Percentiles rank a stretch among this genome's conserved stretches.
Evolutionary conservation across 345 rosid species (phyloP).

Genomic region (Lumnitzera littorea): DNA sequence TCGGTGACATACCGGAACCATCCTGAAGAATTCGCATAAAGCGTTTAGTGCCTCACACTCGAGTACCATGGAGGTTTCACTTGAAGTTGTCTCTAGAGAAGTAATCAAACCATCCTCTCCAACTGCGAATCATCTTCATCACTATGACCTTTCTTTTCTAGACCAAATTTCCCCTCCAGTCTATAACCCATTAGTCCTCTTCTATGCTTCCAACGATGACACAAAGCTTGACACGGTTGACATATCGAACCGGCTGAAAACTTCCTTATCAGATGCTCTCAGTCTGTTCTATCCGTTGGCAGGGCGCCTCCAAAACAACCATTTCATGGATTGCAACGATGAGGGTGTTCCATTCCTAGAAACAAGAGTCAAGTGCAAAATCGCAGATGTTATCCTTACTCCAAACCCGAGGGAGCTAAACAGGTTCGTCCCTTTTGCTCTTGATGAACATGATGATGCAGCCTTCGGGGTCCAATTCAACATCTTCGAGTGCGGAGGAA

Average conservation of each 20-base stretch:
- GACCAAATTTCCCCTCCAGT: constrained; percentile 28
- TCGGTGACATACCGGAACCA: too few species aligned
- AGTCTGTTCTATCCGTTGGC: constrained; percentile 41
- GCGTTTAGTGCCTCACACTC: background rate
- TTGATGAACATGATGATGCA: background rate
- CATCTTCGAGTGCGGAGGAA: constrained; percentile 22
- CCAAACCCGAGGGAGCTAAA: constrained; percentile 16
- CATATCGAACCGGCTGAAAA: constrained; percentile 19
- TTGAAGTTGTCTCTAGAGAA: constrained; percentile 21
- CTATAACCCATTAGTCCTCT: constrained; percentile 21
- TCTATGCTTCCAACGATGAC: constrained; percentile 15
- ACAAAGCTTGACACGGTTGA: background rate
- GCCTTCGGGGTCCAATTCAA: constrained; percentile 25
- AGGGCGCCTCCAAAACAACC: constrained; percentile 28
- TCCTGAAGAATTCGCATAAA: too few species aligned
- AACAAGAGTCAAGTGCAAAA: constrained; percentile 17
- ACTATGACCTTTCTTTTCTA: constrained; percentile 25
- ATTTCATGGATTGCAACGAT: constrained; percentile 32
- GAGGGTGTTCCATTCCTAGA: constrained; percentile 29
- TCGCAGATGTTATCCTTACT: constrained; percentile 16
- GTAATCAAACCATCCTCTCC: constrained; percentile 33
- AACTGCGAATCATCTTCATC: constrained; percentile 19
- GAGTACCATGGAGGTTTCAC: constrained; percentile 13
- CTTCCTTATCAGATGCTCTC: constrained; percentile 36
- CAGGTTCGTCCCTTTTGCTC: constrained; percentile 17